phyloP scores from a whole-genome alignment of 73 alveolate species.

The Urostyla sp. region DNA sequence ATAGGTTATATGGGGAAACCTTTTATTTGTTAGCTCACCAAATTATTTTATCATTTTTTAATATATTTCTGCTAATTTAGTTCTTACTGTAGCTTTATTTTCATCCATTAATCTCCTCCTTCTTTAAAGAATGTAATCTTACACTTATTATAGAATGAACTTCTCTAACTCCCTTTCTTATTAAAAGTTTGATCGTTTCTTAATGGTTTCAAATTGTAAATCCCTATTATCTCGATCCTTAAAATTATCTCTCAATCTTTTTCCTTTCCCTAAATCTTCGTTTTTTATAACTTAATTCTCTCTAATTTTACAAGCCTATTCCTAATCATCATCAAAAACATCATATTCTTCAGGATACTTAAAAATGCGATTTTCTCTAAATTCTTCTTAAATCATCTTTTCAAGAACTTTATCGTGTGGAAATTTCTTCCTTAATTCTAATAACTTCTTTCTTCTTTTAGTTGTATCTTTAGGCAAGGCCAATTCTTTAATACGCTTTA shows the following conservation, averaged over 20 bases:
- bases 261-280: constrained; percentile 55
- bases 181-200: constrained; percentile 56
- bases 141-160: constrained; percentile 9
- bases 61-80: constrained; percentile 41
- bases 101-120: constrained; percentile 35
- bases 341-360: constrained; percentile 97
- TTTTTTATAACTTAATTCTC: constrained; percentile 69
- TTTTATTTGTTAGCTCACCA: constrained; percentile 7
- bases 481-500: constrained; percentile 62
- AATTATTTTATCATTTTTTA: constrained; percentile 7
- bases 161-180: constrained; percentile 25
- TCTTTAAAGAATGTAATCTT: constrained; percentile 26
- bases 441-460: constrained; percentile 82
- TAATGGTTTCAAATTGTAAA: constrained; percentile 31
- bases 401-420: constrained; percentile 92
- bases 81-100: constrained; percentile 35
- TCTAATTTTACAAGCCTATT: constrained; percentile 73
- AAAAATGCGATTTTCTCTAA: constrained; percentile 89
- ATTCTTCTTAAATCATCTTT: constrained; percentile 92
- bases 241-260: constrained; percentile 25
- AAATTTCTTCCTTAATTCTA: constrained; percentile 81
- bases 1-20: constrained; percentile 50
- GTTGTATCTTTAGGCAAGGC: constrained; percentile 94
- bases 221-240: constrained; percentile 56
- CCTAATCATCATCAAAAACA: constrained; percentile 91